A percentile compares a stretch with the other conserved stretches of the same genome.
Conservation (phyloP, 805 yeast genomes). For the Metschnikowia similis region DNA sequence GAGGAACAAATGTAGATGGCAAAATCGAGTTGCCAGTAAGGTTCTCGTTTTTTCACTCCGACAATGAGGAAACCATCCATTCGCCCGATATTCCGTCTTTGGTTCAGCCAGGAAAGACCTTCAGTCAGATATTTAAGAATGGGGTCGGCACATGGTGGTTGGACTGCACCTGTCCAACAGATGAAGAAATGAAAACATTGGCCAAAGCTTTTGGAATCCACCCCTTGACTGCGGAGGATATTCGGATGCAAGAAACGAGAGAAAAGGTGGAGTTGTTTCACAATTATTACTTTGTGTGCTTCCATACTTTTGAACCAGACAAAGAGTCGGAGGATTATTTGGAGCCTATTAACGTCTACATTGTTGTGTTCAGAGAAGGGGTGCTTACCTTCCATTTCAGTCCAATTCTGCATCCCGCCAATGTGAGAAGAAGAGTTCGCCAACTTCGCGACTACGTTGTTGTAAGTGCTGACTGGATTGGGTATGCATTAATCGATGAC, state of each 20-base stretch:
- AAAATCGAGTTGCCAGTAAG: conserved; percentile 56
- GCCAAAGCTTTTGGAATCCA: conserved; percentile 95
- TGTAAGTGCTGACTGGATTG: conserved; percentile 77
- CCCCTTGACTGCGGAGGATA: conserved; percentile 97
- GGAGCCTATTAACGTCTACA: conserved; percentile 68
- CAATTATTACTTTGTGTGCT: conserved; percentile 89
- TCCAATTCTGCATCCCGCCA: conserved; percentile 57
- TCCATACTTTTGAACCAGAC: conserved; percentile 93
- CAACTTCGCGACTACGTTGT: conserved; percentile 73
- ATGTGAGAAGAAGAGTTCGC: conserved; percentile 77
- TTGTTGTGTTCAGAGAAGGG: conserved; percentile 59
- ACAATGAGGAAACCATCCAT: conserved; percentile 81
- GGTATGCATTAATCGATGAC: conserved; percentile 79
- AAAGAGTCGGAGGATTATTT: conserved; percentile 74
- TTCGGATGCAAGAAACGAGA: conserved; percentile 92
- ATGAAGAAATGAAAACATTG: conserved; percentile 85
- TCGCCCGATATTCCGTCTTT: conserved; percentile 82
- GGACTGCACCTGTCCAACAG: conserved; percentile 91
- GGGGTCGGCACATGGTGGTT: conserved; percentile 92
- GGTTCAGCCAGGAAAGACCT: conserved; percentile 58
- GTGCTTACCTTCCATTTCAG: conserved; percentile 57
- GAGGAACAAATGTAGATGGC: conserved; percentile 33
- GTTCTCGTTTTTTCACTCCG: conserved; percentile 78
- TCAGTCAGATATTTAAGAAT: conserved; percentile 64
- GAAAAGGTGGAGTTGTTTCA: conserved; percentile 93